Percentiles rank a stretch among this genome's conserved stretches.
phyloP scores from a whole-genome alignment of 805 yeast genomes.

The Peterozyma toletana region DNA sequence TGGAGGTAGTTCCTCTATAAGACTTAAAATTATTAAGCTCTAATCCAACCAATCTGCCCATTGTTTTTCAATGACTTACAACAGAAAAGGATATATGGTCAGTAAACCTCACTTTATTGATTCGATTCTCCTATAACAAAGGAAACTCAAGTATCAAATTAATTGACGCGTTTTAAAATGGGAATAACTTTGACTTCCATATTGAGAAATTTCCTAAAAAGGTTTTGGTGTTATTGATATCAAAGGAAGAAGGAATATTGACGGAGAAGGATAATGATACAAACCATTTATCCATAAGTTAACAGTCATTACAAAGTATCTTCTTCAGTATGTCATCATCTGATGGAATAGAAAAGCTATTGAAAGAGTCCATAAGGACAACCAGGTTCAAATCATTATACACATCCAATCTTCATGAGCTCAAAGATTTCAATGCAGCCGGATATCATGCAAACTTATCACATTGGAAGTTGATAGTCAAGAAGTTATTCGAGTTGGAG shows the following conservation, averaged over 20 bases:
- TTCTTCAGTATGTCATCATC: no score
- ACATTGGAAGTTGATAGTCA: neutral
- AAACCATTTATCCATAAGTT: no score
- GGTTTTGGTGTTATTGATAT: no score
- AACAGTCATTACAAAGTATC: no score
- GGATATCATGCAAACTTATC: neutral
- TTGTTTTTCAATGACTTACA: constrained; percentile 17
- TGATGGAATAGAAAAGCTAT: neutral
- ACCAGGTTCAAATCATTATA: neutral
- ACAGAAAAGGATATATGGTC: neutral
- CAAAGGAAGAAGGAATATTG: no score
- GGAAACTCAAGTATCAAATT: no score
- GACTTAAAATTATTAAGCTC: constrained; percentile 89
- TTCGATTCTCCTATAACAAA: no score
- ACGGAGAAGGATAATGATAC: no score
- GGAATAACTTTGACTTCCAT: no score
- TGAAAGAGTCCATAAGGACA: neutral
- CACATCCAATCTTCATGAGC: neutral
- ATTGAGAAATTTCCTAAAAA: no score
- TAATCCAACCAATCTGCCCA: constrained; percentile 80
- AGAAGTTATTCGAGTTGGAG: neutral
- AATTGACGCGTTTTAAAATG: no score
- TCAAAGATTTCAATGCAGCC: neutral
- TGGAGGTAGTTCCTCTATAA: constrained; percentile 64
- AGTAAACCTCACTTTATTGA: no score